phyloP scores from a whole-genome alignment of 1,284 basidiomycete species.

The Peniophora sp. region DNA sequence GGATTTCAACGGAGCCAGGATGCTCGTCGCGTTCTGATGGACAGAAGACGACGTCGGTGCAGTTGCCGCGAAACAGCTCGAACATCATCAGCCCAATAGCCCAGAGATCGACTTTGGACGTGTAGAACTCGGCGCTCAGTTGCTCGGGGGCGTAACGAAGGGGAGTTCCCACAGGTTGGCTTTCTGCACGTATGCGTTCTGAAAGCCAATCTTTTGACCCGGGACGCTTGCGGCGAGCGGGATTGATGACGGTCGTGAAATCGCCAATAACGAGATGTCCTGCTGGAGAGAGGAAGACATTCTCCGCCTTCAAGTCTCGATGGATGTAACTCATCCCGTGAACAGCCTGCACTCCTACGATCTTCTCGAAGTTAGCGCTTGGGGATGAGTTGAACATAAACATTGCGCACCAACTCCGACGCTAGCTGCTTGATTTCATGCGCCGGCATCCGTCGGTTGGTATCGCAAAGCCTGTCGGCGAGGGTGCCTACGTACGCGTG shows the following conservation, averaged over 20 bases:
- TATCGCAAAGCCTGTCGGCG: constrained; percentile 3
- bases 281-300: constrained; percentile 9
- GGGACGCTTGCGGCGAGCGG: constrained; percentile 1
- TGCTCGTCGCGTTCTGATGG: not conserved
- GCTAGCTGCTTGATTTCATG: constrained; percentile 9
- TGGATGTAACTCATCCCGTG: constrained; percentile 8
- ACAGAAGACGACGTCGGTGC: not conserved
- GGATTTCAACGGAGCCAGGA: not conserved
- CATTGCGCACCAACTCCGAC: constrained; percentile 9
- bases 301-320: constrained; percentile 11
- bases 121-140: constrained; percentile 6
- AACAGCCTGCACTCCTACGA: constrained; percentile 6
- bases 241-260: constrained; percentile 7
- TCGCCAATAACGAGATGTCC: constrained; percentile 10
- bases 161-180: not conserved
- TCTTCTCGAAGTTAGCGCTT: not conserved
- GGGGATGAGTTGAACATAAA: not conserved
- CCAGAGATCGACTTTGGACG: constrained; percentile 10
- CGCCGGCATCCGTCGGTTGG: constrained; percentile 1
- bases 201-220: not conserved
- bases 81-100: constrained; percentile 10
- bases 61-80: constrained; percentile 6
- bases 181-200: not conserved
- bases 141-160: constrained; percentile 6
- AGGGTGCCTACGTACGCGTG: constrained; percentile 7